These are phyloP conservation scores for Luvunga scandens DNA, from an alignment of 345 rosid genomes.

Conservation along the genomic window DNA sequence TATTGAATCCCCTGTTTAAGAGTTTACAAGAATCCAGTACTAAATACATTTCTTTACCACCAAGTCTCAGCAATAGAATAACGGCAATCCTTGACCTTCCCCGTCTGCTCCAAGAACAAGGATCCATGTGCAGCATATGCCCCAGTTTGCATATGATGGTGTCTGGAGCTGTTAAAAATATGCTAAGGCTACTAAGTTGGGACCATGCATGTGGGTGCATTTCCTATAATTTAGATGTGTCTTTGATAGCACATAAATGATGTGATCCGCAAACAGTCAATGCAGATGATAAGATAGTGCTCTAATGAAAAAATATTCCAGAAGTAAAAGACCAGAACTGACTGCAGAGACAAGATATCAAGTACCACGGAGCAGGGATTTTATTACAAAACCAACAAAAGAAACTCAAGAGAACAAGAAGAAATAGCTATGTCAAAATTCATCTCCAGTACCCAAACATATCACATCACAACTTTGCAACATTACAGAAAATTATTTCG, in stretches of 20 bases:
- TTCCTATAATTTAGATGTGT: neutral
- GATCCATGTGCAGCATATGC: slow-evolving; percentile 4
- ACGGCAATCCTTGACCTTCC: neutral
- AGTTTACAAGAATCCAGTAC: neutral
- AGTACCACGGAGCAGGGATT: neutral
- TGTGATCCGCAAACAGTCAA: neutral
- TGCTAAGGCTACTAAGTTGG: neutral
- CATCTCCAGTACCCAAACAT: neutral
- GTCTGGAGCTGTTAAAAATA: neutral
- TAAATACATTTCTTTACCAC: neutral
- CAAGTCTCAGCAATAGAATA: neutral
- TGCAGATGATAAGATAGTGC: neutral
- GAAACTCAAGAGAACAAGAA: neutral
- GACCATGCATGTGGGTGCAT: slow-evolving; percentile 10
- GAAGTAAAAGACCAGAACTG: neutral
- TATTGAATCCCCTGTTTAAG: neutral
- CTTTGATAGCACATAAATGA: neutral
- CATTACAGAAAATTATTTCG: too few relatives aligned
- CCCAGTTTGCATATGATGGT: slow-evolving; percentile 8
- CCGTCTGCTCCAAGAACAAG: neutral
- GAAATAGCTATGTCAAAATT: neutral
- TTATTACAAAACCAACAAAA: too few relatives aligned
- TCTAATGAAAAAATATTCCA: neutral
- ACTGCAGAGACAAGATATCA: neutral
- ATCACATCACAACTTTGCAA: too few relatives aligned